phyloP scores from a whole-genome alignment of 768 basidiomycete genomes.

The Leucosporidium yakuticum region DNA sequence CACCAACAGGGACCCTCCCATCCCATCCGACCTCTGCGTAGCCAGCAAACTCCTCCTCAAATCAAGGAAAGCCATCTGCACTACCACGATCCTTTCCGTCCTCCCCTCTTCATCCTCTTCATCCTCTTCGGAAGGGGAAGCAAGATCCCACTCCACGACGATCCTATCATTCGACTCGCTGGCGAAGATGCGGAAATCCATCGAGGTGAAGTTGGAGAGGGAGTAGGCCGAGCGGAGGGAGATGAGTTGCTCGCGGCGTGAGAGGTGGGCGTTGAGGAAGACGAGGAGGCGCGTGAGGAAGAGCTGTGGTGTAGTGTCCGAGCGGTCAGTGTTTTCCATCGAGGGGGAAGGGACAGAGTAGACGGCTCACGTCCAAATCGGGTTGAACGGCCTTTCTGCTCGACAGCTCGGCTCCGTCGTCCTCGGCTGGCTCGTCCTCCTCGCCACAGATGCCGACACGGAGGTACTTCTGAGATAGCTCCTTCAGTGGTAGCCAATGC shows the following conservation, averaged over 20 bases:
- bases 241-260: slow-evolving; percentile 11
- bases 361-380: slow-evolving; percentile 7
- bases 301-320: background rate
- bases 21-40: background rate
- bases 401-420: background rate
- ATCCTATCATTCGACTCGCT: slow-evolving; percentile 9
- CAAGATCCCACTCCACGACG: slow-evolving; percentile 10
- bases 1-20: background rate
- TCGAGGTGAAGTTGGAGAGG: background rate
- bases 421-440: background rate
- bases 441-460: background rate
- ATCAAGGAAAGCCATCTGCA: slow-evolving; percentile 2
- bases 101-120: background rate
- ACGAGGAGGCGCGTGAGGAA: slow-evolving; percentile 8
- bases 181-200: slow-evolving; percentile 14
- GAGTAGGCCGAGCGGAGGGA: slow-evolving; percentile 4
- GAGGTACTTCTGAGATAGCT: slow-evolving; percentile 2
- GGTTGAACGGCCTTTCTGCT: background rate
- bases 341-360: too few relatives aligned
- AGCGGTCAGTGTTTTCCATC: background rate
- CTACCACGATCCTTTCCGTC: background rate
- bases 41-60: background rate
- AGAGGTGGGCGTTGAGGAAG: slow-evolving; percentile 12
- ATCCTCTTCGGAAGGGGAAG: background rate
- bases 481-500: background rate